Base-by-base conservation (phyloP, 805 yeast species). In the Ogataea philodendri region DNA sequence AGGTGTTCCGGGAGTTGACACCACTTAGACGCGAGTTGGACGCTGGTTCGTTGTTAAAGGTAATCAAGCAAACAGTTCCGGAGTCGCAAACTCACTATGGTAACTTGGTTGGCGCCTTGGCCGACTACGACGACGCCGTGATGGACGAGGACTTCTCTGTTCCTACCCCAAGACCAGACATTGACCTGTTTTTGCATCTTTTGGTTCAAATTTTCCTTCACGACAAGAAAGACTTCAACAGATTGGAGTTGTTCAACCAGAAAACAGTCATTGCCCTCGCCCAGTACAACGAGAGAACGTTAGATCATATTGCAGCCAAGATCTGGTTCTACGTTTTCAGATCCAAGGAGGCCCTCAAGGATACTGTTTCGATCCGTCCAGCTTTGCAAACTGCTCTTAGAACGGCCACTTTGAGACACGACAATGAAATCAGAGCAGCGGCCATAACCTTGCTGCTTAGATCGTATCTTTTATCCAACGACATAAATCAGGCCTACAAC, bases 241-340 rank as follows among this genome's bases (percentile, higher is more conserved):
- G 68, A 42, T 65, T 80, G 42, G 73, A 75, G 38, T 52, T 59
- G 8, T 75, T 85, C 55, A 81, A 81, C 51, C 60, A 53, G 8
- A 63, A 66, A 33, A 68, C 76, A 26, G 66, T 82, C 37, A 55
- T 65, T 9, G 65, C 78, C 35, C 70, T 87, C 55, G 71, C 74
- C 39, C 60, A 69, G 9, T 82, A 82, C 65, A 87, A 87, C 62
- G 77, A 83, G 46, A 76, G 97, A 46, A 75, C 94, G 4, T 66
- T 90, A 47, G 97, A 93, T 62, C 78, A 84, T 52, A 72, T 93
- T 40, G 78, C 78, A 46, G 93, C 97, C 10, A 90, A 89, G 60
- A 71, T 84, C 42, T 93, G 97, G 97, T 93, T 90, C 59, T 90
- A 88, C 65, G 72, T 84, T 49, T 72, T 81, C 28, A 77, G 95